Base-by-base conservation (phyloP, 345 rosid genomes). In the Eucalyptus tenuipes region DNA sequence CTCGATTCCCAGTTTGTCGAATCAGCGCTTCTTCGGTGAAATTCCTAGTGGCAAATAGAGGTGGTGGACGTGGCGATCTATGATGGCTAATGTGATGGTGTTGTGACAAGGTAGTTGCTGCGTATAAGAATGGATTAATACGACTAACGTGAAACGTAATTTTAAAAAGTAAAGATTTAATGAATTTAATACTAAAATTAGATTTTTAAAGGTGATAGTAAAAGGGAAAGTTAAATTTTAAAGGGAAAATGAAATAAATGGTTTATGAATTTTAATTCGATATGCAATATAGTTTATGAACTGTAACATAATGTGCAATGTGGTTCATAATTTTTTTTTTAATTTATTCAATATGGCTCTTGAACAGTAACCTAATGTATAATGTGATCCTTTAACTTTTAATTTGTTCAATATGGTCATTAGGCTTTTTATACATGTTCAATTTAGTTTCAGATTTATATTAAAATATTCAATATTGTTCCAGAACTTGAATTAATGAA, bases 401-500 rank as follows among this genome's bases (percentile, higher is more conserved):
- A 55, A 55, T 55, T 55, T 55, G 7, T 22, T 22, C 3, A 55
- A 0, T 22, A 55, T 10, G 6, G 0, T 55, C 3, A 0, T 18
- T 53, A 2, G 59, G 4, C 25, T 53, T 53, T 20, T 53, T 2
- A 18, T 53, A 53, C 1, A 18, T 53, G 12, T 53, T 53, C 0
- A 53, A 53, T 22, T 53, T 55, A 24, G 13, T 55, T 22, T 55
- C 3, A 4, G 1, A 55, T 22, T 55, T 55, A 55, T 55, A 24
- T 55, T 20, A 55, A 55, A 55, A 24, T 55, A 55, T 55, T 55
- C 6, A 8, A 22, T 55, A 5, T 1, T 0, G 0, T 55, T 24
- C 27, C 0, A 8, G 0, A 24, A 55, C 61, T 55, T 9, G 1
- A 55, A 55, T 55, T 22, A 0, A 55, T 55, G 0, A 8, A 24